A percentile compares a stretch with the other conserved stretches of the same genome.
Evolutionary conservation across 768 basidiomycete species (phyloP).

Genomic region (Psilocybe tampanensis): DNA sequence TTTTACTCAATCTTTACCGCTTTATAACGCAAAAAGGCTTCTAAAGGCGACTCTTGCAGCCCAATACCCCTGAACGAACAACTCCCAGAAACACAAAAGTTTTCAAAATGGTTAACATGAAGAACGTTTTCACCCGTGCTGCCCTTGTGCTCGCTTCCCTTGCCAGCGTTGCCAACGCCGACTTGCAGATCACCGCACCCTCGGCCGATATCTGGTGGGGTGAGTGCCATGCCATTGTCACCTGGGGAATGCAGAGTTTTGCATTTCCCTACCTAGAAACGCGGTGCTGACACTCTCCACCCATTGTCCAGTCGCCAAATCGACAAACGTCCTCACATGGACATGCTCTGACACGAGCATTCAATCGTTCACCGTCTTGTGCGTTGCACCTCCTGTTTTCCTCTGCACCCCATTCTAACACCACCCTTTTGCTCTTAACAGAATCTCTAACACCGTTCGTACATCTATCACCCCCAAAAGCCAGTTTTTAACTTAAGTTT

Average conservation of each 20-base stretch:
- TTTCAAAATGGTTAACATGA: constrained; percentile 16
- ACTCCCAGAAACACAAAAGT: neutral
- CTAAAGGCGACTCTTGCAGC: neutral
- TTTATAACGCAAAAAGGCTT: neutral
- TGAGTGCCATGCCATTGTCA: constrained; percentile 32
- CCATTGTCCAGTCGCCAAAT: constrained; percentile 49
- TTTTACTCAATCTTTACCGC: neutral
- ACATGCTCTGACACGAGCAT: constrained; percentile 45
- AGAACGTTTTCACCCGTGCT: constrained; percentile 21
- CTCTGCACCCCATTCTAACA: neutral
- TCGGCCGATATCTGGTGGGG: constrained; percentile 61
- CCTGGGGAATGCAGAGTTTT: neutral
- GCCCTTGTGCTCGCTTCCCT: constrained; percentile 38
- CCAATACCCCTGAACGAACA: neutral
- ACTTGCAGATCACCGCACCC: constrained; percentile 49
- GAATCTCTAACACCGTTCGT: constrained; percentile 13
- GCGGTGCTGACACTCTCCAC: neutral
- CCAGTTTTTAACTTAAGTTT: constrained; percentile 36
- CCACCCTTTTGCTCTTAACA: neutral
- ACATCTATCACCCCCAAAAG: too few relatives aligned
- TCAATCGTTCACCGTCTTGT: constrained; percentile 54
- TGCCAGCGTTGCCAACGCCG: constrained; percentile 33
- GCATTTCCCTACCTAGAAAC: neutral
- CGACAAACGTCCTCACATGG: constrained; percentile 63
- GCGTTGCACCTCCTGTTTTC: constrained; percentile 27